A percentile compares a stretch with the other conserved stretches of the same genome.
phyloP scores from a whole-genome alignment of 1,139 yeast genomes.

The Wickerhamomyces sp. region DNA sequence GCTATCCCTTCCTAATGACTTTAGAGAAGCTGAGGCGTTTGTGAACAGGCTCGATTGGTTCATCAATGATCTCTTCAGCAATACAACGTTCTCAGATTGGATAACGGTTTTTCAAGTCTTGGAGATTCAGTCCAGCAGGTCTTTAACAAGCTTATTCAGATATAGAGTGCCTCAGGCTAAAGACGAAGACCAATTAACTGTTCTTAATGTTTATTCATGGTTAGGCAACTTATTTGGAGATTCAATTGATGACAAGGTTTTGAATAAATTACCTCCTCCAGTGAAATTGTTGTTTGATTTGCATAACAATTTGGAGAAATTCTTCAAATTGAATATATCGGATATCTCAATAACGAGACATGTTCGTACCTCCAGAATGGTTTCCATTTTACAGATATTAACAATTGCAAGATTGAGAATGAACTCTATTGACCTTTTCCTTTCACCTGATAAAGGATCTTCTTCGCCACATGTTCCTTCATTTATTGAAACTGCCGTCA shows the following conservation, averaged over 20 bases:
- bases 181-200: slow-evolving; percentile 52
- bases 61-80: slow-evolving; percentile 53
- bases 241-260: slow-evolving; percentile 35
- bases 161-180: slow-evolving; percentile 40
- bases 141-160: slow-evolving; percentile 53
- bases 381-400: slow-evolving; percentile 60
- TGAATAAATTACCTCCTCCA: slow-evolving; percentile 64
- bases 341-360: slow-evolving; percentile 53
- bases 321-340: slow-evolving; percentile 60
- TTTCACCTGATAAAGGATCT: slow-evolving; percentile 22
- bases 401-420: slow-evolving; percentile 68
- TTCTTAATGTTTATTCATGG: slow-evolving; percentile 71
- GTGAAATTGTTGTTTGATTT: slow-evolving; percentile 63
- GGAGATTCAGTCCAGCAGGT: slow-evolving; percentile 58
- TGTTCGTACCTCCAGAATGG: slow-evolving; percentile 68
- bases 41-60: slow-evolving; percentile 62
- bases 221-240: slow-evolving; percentile 51
- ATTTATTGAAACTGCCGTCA: slow-evolving; percentile 76
- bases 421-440: slow-evolving; percentile 55
- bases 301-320: slow-evolving; percentile 63
- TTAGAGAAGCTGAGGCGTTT: slow-evolving; percentile 47
- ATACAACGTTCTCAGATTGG: slow-evolving; percentile 75
- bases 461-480: slow-evolving; percentile 68
- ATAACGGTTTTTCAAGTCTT: slow-evolving; percentile 66
- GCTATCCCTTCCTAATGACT: slow-evolving; percentile 19